phyloP scores from a whole-genome alignment of 2,329 filamentous ascomycete species.

The Ophiostoma pallidulum region DNA sequence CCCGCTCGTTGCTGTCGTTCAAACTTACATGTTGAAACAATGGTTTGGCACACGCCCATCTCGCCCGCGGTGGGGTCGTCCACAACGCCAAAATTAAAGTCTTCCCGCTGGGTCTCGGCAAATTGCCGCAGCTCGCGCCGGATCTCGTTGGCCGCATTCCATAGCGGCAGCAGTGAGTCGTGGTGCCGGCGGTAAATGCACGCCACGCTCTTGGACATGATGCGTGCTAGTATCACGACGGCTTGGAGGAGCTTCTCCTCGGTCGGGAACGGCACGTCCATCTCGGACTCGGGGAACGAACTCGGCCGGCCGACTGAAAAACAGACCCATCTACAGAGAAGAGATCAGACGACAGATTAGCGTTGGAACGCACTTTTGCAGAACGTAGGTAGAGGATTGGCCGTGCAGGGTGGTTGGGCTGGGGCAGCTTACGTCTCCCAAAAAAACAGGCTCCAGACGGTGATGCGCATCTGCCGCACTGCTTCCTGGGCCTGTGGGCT shows the following conservation, averaged over 20 bases:
- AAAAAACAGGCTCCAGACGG: slow-evolving; percentile 14
- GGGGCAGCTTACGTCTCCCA: slow-evolving; percentile 14
- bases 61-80: slow-evolving; percentile 12
- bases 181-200: slow-evolving; percentile 15
- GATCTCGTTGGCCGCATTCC: slow-evolving; percentile 16
- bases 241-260: slow-evolving; percentile 14
- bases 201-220: slow-evolving; percentile 15
- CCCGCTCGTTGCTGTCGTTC: too few species aligned
- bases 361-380: too few species aligned
- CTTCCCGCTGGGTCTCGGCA: slow-evolving; percentile 12
- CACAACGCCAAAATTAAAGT: slow-evolving; percentile 11
- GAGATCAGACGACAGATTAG: too few species aligned
- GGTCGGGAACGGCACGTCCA: slow-evolving; percentile 15
- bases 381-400: too few species aligned
- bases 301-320: slow-evolving; percentile 15
- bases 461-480: slow-evolving; percentile 13
- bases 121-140: slow-evolving; percentile 14
- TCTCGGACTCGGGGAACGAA: slow-evolving; percentile 15
- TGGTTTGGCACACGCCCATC: slow-evolving; percentile 15
- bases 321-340: slow-evolving; percentile 17
- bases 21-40: slow-evolving; percentile 15
- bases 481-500: slow-evolving; percentile 6
- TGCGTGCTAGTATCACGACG: slow-evolving; percentile 11
- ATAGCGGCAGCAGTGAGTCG: slow-evolving; percentile 15
- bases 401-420: too few species aligned